Conservation (phyloP, 805 yeast species). For the Wickerhamiella nectarea region DNA sequence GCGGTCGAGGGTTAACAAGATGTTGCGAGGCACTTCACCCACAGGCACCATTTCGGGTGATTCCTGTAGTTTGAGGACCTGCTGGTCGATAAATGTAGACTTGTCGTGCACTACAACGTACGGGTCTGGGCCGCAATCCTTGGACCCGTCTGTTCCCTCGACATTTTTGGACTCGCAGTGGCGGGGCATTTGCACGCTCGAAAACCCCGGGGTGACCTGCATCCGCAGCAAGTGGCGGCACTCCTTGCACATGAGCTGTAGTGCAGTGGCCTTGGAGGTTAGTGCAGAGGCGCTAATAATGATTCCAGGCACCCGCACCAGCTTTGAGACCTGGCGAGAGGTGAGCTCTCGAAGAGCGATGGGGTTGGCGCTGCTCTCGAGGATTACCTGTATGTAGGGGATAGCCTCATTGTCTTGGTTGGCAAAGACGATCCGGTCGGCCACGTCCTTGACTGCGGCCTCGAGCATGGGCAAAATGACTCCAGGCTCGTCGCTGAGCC, state of each 20-base stretch:
- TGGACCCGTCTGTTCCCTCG: slow-evolving; percentile 23
- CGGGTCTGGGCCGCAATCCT: slow-evolving; percentile 81
- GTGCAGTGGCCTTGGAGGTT: slow-evolving; percentile 70
- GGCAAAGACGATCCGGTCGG: slow-evolving; percentile 41
- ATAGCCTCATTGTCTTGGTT: slow-evolving; percentile 26
- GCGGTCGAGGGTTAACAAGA: slow-evolving; percentile 74
- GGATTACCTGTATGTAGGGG: slow-evolving; percentile 73
- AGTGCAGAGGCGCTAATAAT: slow-evolving; percentile 83
- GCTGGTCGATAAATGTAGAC: slow-evolving; percentile 90
- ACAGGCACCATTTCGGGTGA: slow-evolving; percentile 98
- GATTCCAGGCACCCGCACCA: slow-evolving; percentile 85
- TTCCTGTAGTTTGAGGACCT: slow-evolving; percentile 83
- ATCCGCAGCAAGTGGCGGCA: slow-evolving; percentile 71
- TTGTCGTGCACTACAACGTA: slow-evolving; percentile 87
- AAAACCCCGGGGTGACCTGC: slow-evolving; percentile 52
- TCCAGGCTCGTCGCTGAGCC: slow-evolving; percentile 70
- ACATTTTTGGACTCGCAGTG: slow-evolving; percentile 48
- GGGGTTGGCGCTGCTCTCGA: slow-evolving; percentile 57
- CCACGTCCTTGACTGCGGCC: slow-evolving; percentile 44
- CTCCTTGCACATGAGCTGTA: slow-evolving; percentile 72
- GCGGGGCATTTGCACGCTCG: slow-evolving; percentile 54
- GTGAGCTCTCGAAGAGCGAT: slow-evolving; percentile 69
- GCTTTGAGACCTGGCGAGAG: slow-evolving; percentile 76
- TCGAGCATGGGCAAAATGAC: slow-evolving; percentile 82
- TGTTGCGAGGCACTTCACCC: slow-evolving; percentile 96